A percentile compares a stretch with the other conserved stretches of the same genome.
Evolutionary conservation across 148 eudicot species (phyloP).

Genomic region (Agrostemma githago): DNA sequence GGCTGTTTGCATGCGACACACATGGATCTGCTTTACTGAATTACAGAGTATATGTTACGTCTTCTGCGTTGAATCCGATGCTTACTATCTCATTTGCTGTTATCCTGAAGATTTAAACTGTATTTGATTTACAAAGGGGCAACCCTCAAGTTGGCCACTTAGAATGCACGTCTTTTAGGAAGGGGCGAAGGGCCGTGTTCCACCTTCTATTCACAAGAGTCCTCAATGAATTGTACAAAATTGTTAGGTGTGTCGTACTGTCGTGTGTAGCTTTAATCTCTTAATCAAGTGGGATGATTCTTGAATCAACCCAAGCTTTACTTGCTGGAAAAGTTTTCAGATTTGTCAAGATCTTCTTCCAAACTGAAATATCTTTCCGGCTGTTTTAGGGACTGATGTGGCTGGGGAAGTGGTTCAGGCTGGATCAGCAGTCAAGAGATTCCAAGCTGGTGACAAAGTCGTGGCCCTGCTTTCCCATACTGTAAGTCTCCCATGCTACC

Average conservation of each 20-base stretch:
- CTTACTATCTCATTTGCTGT: not conserved
- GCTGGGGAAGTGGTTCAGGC: conserved; percentile 78
- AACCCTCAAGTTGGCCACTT: too few relatives aligned
- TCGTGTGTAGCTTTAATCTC: not conserved
- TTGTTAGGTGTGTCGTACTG: too few relatives aligned
- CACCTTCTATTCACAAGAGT: too few relatives aligned
- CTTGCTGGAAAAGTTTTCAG: not conserved
- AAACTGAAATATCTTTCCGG: conserved; percentile 18
- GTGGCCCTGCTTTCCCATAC: conserved; percentile 35
- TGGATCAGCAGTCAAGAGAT: conserved; percentile 56
- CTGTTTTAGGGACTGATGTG: conserved; percentile 52
- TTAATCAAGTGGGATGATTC: not conserved
- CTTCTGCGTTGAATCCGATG: not conserved
- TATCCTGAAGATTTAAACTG: not conserved
- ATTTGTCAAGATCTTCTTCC: not conserved
- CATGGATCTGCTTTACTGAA: not conserved
- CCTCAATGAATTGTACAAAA: not conserved
- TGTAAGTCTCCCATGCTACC: conserved; percentile 32
- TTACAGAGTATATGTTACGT: not conserved
- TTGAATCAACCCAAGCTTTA: not conserved
- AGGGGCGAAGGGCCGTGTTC: too few relatives aligned
- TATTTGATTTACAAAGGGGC: not conserved
- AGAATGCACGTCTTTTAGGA: too few relatives aligned
- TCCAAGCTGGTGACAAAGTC: conserved; percentile 73
- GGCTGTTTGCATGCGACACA: not conserved